These are phyloP conservation scores for Pythium aristosporum DNA, from an alignment of 352 stramenopile genomes.

Conservation along the genomic window DNA sequence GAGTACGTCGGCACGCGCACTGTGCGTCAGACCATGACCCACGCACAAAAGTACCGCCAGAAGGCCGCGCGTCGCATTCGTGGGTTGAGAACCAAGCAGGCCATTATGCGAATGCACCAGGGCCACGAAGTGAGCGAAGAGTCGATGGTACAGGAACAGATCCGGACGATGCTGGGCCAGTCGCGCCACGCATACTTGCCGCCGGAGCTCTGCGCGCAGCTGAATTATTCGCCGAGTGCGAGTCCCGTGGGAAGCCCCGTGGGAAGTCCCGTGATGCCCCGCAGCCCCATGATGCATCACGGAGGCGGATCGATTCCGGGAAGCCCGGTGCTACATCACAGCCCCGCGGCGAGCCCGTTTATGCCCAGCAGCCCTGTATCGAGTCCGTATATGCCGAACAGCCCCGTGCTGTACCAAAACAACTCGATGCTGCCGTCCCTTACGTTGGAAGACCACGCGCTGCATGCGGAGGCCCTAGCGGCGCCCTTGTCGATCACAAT, in stretches of 20 bases:
- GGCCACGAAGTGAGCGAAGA: slow-evolving; percentile 65
- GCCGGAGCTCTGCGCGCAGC: slow-evolving; percentile 8
- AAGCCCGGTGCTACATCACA: slow-evolving; percentile 1
- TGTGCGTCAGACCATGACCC: slow-evolving; percentile 73
- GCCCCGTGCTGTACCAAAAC: slow-evolving; percentile 18
- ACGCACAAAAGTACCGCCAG: slow-evolving; percentile 74
- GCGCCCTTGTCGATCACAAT: slow-evolving; percentile 23
- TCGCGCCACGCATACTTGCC: slow-evolving; percentile 23
- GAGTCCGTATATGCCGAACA: slow-evolving; percentile 17
- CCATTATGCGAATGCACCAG: slow-evolving; percentile 71
- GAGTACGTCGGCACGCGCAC: slow-evolving; percentile 66
- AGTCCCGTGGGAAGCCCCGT: slow-evolving; percentile 14
- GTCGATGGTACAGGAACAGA: slow-evolving; percentile 57
- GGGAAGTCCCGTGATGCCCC: slow-evolving; percentile 14
- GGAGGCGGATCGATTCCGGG: slow-evolving; percentile 6
- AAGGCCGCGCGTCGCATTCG: slow-evolving; percentile 59
- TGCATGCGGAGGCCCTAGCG: slow-evolving; percentile 8
- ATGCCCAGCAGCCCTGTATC: slow-evolving; percentile 15
- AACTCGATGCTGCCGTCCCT: slow-evolving; percentile 13
- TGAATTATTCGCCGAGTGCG: slow-evolving; percentile 19
- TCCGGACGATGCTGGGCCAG: slow-evolving; percentile 38
- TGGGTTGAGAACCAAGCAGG: slow-evolving; percentile 64
- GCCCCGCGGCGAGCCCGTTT: slow-evolving; percentile 8
- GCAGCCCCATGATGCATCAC: slow-evolving; percentile 5
- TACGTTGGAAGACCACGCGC: slow-evolving; percentile 4